Evolutionary conservation across 202 grass and related monocot species (phyloP), one percentile per base, ranked within the genome.

Genomic region (Bolboschoenoplectus hybrid): DNA sequence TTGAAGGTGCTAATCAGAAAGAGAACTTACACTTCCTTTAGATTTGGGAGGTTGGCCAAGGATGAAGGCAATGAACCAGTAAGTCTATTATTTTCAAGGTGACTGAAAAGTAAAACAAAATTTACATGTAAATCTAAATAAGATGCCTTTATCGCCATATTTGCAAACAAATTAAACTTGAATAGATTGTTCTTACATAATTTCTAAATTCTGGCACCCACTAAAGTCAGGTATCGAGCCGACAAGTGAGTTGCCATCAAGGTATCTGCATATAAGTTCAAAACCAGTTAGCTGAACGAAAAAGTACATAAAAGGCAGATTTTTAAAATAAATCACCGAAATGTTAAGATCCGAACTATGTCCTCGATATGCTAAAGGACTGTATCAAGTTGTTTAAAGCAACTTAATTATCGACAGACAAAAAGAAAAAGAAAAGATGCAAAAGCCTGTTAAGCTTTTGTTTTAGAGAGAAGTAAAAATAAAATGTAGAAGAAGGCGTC

Each of bases 11-110:
- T 47, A 20, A 51, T 51, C 60, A 16, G 49, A 74, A 80, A 14
- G 69, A 82, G 17, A 88, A 92, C 95, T 97, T 91, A 95, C 95
- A 97, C 34, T 85, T 97, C 93, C 87, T 91, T 93, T 41, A 97
- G 74, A 81, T 87, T 95, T 84, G 92, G 91, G 69, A 97, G 77
- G 41, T 91, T 85, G 46, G 74, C 92, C 74, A 97, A 70, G 51
- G 91, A 88, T 67, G 90, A 70, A 84, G 95, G 95, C 19, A 97
- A 65, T 75, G 82, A 65, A 76, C 92, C 91, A 62, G 85, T 95
- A 55, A 97, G 91, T 67, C 88, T 67, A 84, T 97, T 97, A 75
- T 97, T 91, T 87, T 97, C 95, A 88, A 97, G 88, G 84, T 97
- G 95, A 85, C 94, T 97, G 65, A 56, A 94, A 82, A 50, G 46